These are phyloP conservation scores for Anthoceros angustus DNA, from an alignment of 225 moss, liverwort and hornwort species.

Conservation along the genomic window DNA sequence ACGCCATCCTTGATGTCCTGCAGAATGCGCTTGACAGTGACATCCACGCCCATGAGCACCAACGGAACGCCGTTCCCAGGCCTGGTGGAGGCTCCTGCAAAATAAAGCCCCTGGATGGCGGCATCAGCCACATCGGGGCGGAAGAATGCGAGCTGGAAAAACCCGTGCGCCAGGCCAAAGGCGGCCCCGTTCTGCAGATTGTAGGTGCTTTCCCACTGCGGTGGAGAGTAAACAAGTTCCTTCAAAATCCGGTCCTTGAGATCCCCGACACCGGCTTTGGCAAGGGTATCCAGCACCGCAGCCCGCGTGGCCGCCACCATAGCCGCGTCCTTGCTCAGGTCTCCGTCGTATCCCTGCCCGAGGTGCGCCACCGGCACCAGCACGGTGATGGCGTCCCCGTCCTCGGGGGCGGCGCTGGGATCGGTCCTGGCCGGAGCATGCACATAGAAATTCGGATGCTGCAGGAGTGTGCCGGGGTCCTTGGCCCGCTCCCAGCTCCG, in stretches of 20 bases:
- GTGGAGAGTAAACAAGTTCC: slow-evolving; percentile 27
- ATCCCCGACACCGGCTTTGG: slow-evolving; percentile 18
- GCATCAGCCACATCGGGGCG: slow-evolving; percentile 29
- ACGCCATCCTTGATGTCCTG: slow-evolving; percentile 10
- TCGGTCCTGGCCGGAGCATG: slow-evolving; percentile 31
- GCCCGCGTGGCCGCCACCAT: slow-evolving; percentile 20
- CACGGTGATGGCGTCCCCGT: slow-evolving; percentile 32
- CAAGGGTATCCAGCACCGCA: slow-evolving; percentile 12
- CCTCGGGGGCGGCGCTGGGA: slow-evolving; percentile 21
- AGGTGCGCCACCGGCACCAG: slow-evolving; percentile 31
- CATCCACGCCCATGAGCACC: slow-evolving; percentile 29
- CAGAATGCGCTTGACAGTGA: slow-evolving; percentile 18
- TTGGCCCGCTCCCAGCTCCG: slow-evolving; percentile 26
- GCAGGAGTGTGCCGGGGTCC: slow-evolving; percentile 12
- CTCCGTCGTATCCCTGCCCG: slow-evolving; percentile 29
- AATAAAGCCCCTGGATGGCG: slow-evolving; percentile 23
- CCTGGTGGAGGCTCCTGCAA: slow-evolving; percentile 29
- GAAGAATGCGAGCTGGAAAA: slow-evolving; percentile 31
- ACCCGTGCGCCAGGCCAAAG: slow-evolving; percentile 33
- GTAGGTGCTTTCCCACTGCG: slow-evolving; percentile 21
- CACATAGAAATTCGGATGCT: slow-evolving; percentile 29
- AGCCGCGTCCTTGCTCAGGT: slow-evolving; percentile 13
- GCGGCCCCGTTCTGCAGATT: slow-evolving; percentile 33
- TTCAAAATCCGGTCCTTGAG: slow-evolving; percentile 15
- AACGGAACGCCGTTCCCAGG: slow-evolving; percentile 33